A percentile compares a stretch with the other conserved stretches of the same genome.
Evolutionary conservation across 306 rosid species (phyloP).

Genomic region (Mimosa bimucronata): DNA sequence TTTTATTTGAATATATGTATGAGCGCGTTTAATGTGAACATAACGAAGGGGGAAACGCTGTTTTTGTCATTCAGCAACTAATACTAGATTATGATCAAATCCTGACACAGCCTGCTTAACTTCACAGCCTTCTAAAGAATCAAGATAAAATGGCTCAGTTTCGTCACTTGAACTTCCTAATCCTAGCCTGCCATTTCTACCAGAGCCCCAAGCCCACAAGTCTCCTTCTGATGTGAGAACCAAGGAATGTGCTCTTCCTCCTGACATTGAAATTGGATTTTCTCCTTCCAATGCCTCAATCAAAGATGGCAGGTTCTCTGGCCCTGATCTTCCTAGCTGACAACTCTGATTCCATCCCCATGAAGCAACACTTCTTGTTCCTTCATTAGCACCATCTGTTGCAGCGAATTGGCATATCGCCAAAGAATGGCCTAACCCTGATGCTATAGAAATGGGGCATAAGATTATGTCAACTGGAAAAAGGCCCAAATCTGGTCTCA

Average conservation of each 20-base stretch:
- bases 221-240: constrained; percentile 72
- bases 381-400: constrained; percentile 42
- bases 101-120: constrained; percentile 85
- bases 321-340: constrained; percentile 87
- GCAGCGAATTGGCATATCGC: constrained; percentile 66
- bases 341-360: constrained; percentile 93
- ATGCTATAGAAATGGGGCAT: constrained; percentile 59
- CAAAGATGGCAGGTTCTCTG: constrained; percentile 51
- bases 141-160: constrained; percentile 66
- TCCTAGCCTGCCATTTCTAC: constrained; percentile 88
- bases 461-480: constrained; percentile 64
- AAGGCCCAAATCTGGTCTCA: constrained; percentile 62
- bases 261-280: constrained; percentile 66
- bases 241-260: constrained; percentile 88
- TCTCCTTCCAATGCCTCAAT: constrained; percentile 66
- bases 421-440: constrained; percentile 94
- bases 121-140: constrained; percentile 63
- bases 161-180: constrained; percentile 74
- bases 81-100: constrained; percentile 80
- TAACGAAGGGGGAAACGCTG: neutral
- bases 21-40: no score
- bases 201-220: constrained; percentile 92
- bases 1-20: neutral
- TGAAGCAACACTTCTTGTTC: constrained; percentile 56
- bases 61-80: constrained; percentile 62